Conservation (phyloP, 2,329 filamentous ascomycete genomes). For the Fusarium sp. region DNA sequence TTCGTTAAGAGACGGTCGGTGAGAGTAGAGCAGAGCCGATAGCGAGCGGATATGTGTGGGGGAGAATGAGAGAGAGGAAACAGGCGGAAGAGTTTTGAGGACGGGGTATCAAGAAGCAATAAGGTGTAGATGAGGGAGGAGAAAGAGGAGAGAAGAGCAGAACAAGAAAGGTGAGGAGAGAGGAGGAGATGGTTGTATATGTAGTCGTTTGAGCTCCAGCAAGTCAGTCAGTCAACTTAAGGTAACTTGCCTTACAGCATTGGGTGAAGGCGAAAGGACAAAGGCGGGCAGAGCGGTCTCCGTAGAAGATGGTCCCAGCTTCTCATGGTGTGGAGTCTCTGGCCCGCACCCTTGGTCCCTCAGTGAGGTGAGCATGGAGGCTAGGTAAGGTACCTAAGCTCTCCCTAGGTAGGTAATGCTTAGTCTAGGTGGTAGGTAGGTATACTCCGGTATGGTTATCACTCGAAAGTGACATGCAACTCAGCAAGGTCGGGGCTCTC, state of each 20-base stretch:
- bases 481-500: background rate
- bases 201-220: slow-evolving; percentile 34
- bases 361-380: slow-evolving; percentile 9
- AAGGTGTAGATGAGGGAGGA: slow-evolving; percentile 38
- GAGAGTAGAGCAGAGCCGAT: slow-evolving; percentile 29
- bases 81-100: slow-evolving; percentile 26
- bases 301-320: slow-evolving; percentile 32
- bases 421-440: background rate
- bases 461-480: background rate
- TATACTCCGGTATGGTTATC: background rate
- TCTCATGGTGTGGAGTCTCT: slow-evolving; percentile 28
- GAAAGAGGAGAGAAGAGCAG: slow-evolving; percentile 39
- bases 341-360: slow-evolving; percentile 11
- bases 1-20: slow-evolving; percentile 32
- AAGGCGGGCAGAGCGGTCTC: slow-evolving; percentile 32
- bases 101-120: slow-evolving; percentile 46
- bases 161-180: slow-evolving; percentile 29
- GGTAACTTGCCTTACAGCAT: background rate
- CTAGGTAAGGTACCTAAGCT: no score
- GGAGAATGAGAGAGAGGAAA: slow-evolving; percentile 12
- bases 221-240: background rate
- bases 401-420: slow-evolving; percentile 10
- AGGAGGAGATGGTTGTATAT: slow-evolving; percentile 42
- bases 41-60: slow-evolving; percentile 34
- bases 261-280: slow-evolving; percentile 5